Conservation (phyloP, 2,329 filamentous ascomycete genomes). For the Didymosphaeria variabile region DNA sequence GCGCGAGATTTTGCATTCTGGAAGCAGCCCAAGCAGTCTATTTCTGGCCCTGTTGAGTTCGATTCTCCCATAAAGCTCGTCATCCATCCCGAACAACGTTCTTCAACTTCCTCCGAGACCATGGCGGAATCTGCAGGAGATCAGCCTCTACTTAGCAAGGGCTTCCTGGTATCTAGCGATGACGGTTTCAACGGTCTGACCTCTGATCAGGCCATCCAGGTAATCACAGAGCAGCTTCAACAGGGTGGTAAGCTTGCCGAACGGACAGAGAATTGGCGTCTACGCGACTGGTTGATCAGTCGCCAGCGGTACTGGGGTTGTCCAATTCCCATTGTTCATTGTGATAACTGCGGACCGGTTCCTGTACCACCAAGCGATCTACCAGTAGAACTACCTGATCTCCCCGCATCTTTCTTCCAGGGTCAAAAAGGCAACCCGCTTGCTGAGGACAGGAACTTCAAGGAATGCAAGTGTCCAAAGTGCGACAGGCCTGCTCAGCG, state of each 20-base stretch:
- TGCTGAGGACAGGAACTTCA: constrained; percentile 75
- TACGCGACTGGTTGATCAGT: constrained; percentile 90
- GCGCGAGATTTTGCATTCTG: constrained; percentile 81
- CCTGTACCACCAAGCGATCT: constrained; percentile 80
- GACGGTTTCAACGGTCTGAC: constrained; percentile 70
- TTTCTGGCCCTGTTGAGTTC: not conserved
- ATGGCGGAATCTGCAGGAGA: constrained; percentile 29
- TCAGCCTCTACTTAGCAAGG: constrained; percentile 69
- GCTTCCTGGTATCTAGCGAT: constrained; percentile 72
- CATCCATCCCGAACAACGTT: constrained; percentile 24
- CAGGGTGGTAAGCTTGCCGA: constrained; percentile 65
- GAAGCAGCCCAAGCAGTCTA: constrained; percentile 68
- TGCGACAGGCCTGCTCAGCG: constrained; percentile 76
- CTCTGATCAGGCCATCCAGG: constrained; percentile 69
- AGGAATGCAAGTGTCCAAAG: constrained; percentile 77
- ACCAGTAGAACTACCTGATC: constrained; percentile 76
- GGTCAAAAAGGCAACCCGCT: constrained; percentile 80
- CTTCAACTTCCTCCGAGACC: constrained; percentile 14
- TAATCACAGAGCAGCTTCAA: constrained; percentile 64
- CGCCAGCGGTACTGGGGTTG: constrained; percentile 93
- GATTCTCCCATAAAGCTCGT: constrained; percentile 70
- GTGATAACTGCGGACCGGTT: constrained; percentile 76
- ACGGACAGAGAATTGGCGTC: constrained; percentile 76
- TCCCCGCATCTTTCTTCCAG: constrained; percentile 73
- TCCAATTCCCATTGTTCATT: constrained; percentile 89